Conservation (phyloP, 768 basidiomycete species). For the Dioszegia crocea region DNA sequence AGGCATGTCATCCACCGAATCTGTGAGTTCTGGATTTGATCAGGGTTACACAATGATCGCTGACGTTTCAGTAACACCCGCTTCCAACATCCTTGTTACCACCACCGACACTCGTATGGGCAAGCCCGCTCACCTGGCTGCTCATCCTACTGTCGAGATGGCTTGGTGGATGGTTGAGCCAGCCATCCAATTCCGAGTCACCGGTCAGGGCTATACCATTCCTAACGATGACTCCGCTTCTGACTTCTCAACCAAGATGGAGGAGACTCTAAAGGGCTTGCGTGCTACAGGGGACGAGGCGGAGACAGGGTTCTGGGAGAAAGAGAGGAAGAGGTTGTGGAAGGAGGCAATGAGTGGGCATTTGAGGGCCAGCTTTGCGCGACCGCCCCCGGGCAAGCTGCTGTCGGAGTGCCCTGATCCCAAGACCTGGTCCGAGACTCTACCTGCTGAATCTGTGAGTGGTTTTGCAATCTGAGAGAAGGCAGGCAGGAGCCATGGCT, state of each 20-base stretch:
- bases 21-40: constrained; percentile 18
- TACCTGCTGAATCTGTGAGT: constrained; percentile 42
- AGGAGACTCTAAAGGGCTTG: constrained; percentile 9
- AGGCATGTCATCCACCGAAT: constrained; percentile 45
- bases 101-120: constrained; percentile 48
- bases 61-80: constrained; percentile 43
- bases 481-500: neutral
- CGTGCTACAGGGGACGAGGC: constrained; percentile 23
- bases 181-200: constrained; percentile 44
- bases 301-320: constrained; percentile 38
- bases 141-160: constrained; percentile 32
- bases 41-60: neutral
- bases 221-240: constrained; percentile 8
- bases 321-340: constrained; percentile 37
- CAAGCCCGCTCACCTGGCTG: constrained; percentile 37
- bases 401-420: constrained; percentile 29
- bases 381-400: constrained; percentile 43
- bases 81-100: constrained; percentile 28
- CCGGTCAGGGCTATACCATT: constrained; percentile 35
- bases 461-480: neutral
- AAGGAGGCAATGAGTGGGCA: constrained; percentile 41
- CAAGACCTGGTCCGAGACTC: constrained; percentile 38
- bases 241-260: constrained; percentile 2
- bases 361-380: constrained; percentile 43
- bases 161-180: constrained; percentile 47